Percentiles rank a stretch among this genome's conserved stretches.
Evolutionary conservation across 805 yeast species (phyloP).

Genomic region (Schizosaccharomyces octosporus): DNA sequence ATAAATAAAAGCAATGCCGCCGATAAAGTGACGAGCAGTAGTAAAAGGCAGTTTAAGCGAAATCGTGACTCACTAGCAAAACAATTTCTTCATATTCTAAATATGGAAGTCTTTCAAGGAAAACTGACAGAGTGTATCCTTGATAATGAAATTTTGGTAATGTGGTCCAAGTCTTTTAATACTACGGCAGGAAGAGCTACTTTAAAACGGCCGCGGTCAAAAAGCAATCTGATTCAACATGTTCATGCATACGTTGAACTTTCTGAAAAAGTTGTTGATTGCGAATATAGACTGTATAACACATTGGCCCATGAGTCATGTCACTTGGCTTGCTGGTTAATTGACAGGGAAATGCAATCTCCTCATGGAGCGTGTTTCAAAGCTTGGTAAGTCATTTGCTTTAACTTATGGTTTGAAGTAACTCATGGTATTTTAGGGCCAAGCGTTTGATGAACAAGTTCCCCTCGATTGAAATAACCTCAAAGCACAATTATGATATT

Average conservation of each 20-base stretch:
- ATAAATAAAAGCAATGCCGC: too few relatives aligned
- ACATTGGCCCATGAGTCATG: constrained; percentile 1
- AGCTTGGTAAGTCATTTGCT: background rate
- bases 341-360: background rate
- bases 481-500: constrained; percentile 1
- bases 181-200: background rate
- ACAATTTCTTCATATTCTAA: background rate
- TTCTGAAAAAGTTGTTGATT: background rate
- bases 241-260: constrained; percentile 14
- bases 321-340: constrained; percentile 1
- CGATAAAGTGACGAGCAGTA: too few relatives aligned
- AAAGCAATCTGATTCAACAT: background rate
- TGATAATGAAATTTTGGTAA: background rate
- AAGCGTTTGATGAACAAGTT: background rate
- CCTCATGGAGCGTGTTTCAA: constrained; percentile 1
- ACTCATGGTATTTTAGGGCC: background rate
- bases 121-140: background rate
- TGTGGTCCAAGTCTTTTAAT: background rate
- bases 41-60: background rate
- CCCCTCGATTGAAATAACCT: background rate
- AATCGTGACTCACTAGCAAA: background rate
- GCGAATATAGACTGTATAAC: background rate
- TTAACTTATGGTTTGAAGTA: background rate
- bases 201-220: background rate
- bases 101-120: background rate